Evolutionary conservation across 148 eudicot genomes (phyloP), one percentile per base, ranked within the genome.

Genomic region (Limonium bicolor): DNA sequence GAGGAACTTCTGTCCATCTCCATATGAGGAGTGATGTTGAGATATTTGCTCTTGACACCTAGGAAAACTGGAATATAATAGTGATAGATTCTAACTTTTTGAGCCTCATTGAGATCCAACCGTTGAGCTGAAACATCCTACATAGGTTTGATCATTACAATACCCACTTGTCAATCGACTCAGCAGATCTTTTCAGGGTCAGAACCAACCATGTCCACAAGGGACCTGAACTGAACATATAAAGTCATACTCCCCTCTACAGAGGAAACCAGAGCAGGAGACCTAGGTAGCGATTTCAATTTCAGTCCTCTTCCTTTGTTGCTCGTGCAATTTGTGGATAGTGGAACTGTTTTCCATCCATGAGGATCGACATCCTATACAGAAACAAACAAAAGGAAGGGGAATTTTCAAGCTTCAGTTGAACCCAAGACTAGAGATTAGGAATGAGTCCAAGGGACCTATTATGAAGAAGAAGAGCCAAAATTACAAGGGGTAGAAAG

Each of bases 171-270:
- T 88, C 93, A 44, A 88, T 80, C 41, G 87, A 74, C 35, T 84
- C 84, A 9, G 71, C 84, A 47, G n/a, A 88, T 72, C 45, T 60
- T 65, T 12, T 84, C 93, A 15, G 62, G 5, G 42, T 78, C 70
- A 43, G 84, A 60, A 46, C 94, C 84, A 43, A 75, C 36, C 57
- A 72, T 77, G 35, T 55, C 54, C 59, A 83, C n/a, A 36, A 88
- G 84, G 40, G 97, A n/a, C n/a, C n/a, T n/a, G 97, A 26, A 92
- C 97, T 27, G 71, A 61, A 62, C 94, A 83, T 58, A 88, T 88
- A 51, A 88, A 88, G 31, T 68, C 83, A 35, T 48, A 88, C 36
- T 83, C 49, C 75, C 77, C 51, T 77, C 26, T 48, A 80, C 72
- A 38, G 94, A 56, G 23, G 86, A 49, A 68, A 77, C 66, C 28